These are phyloP conservation scores for Vigna nakashimae DNA, from an alignment of 306 rosid species.

Conservation along the genomic window DNA sequence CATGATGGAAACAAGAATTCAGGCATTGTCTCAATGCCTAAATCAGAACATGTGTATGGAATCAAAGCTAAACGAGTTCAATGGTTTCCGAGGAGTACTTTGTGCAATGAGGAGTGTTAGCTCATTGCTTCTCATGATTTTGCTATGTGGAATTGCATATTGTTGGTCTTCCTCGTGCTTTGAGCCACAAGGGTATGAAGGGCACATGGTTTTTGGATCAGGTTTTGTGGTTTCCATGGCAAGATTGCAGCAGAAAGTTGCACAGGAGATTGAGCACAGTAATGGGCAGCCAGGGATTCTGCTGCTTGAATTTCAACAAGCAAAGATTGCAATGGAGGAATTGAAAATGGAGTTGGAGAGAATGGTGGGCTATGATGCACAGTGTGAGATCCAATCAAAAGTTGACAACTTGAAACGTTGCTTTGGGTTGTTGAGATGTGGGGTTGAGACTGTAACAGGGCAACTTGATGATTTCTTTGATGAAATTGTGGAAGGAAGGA, in stretches of 20 bases:
- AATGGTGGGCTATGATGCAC: conserved; percentile 42
- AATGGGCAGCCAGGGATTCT: conserved; percentile 62
- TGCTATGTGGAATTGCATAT: conserved; percentile 62
- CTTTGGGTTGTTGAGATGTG: conserved; percentile 64
- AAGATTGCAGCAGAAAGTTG: conserved; percentile 59
- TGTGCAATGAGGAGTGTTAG: conserved; percentile 66
- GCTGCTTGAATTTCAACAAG: conserved; percentile 61
- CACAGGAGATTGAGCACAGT: conserved; percentile 52
- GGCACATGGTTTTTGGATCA: conserved; percentile 49
- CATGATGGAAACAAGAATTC: conserved; percentile 64
- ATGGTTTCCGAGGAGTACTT: conserved; percentile 73
- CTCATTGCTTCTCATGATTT: conserved; percentile 65
- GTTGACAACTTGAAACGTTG: conserved; percentile 61
- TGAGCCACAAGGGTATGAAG: conserved; percentile 45
- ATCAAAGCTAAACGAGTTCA: conserved; percentile 67
- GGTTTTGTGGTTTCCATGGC: conserved; percentile 55
- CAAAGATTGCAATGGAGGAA: conserved; percentile 59
- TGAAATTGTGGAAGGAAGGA: conserved; percentile 79
- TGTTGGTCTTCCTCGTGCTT: conserved; percentile 62
- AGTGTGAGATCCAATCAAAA: conserved; percentile 39
- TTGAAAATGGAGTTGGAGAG: conserved; percentile 59
- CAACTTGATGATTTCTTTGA: conserved; percentile 82
- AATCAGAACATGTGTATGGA: conserved; percentile 43
- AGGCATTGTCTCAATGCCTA: conserved; percentile 52
- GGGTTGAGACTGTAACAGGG: conserved; percentile 64